Evolutionary conservation across 179 eudicot genomes (phyloP).

Genomic region (Nepenthes alata): DNA sequence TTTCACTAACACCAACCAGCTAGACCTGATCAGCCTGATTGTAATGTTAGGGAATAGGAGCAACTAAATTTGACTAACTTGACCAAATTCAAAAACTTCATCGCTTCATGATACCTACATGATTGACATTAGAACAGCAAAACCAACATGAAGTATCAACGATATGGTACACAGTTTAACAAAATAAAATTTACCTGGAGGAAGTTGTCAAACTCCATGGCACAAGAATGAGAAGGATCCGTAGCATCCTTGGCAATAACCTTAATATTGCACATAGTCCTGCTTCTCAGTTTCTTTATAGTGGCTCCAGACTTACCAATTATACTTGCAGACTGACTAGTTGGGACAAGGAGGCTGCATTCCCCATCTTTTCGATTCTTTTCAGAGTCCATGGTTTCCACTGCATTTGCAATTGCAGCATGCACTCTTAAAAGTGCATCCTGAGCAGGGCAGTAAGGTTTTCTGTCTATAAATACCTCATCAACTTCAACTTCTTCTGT

Average conservation of each 20-base stretch:
- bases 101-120: no score
- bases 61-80: no score
- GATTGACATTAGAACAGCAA: no score
- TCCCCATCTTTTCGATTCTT: conserved; percentile 50
- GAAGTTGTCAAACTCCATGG: conserved; percentile 88
- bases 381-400: conserved; percentile 50
- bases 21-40: no score
- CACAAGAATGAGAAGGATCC: conserved; percentile 77
- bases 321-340: conserved; percentile 81
- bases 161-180: not conserved
- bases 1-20: no score
- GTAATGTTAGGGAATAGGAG: no score
- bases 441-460: conserved; percentile 79
- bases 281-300: conserved; percentile 74
- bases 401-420: conserved; percentile 55
- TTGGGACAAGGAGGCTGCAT: conserved; percentile 79
- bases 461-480: conserved; percentile 41
- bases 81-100: no score
- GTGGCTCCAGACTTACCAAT: conserved; percentile 86
- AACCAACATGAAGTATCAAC: no score
- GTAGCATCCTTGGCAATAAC: conserved; percentile 55
- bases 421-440: conserved; percentile 82
- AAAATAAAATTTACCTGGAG: conserved; percentile 38
- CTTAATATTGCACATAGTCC: conserved; percentile 55
- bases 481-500: conserved; percentile 63